Percentiles rank a stretch among this genome's conserved stretches.
phyloP scores from a whole-genome alignment of 768 basidiomycete genomes.

The Clitopilus hobsonii region DNA sequence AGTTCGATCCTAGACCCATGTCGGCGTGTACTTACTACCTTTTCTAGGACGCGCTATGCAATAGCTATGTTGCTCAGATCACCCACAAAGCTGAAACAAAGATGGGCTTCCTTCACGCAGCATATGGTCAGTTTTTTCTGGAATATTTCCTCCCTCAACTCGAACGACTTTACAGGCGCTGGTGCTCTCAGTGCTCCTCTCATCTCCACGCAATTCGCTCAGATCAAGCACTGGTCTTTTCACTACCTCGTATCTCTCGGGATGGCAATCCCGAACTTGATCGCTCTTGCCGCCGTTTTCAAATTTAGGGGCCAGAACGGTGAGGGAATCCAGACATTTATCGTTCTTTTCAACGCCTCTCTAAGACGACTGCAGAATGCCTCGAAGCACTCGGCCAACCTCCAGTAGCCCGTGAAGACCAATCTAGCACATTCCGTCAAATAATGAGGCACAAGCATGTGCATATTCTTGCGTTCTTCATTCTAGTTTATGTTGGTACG shows the following conservation, averaged over 20 bases:
- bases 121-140: conserved; percentile 43
- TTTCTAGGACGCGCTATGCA: conserved; percentile 58
- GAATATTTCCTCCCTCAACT: neutral
- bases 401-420: conserved; percentile 20
- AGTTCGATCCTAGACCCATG: neutral
- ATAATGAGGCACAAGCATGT: conserved; percentile 50
- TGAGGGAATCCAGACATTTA: too few relatives aligned
- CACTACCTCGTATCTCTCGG: conserved; percentile 53
- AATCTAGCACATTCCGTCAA: conserved; percentile 45
- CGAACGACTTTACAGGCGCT: conserved; percentile 23
- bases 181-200: conserved; percentile 53
- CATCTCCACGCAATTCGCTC: conserved; percentile 57
- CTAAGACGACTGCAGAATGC: conserved; percentile 34
- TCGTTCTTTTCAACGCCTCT: too few relatives aligned
- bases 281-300: neutral
- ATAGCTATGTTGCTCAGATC: conserved; percentile 57
- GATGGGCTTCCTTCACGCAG: conserved; percentile 62
- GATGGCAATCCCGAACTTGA: conserved; percentile 17
- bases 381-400: conserved; percentile 17
- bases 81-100: conserved; percentile 47
- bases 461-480: conserved; percentile 59
- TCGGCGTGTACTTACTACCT: neutral
- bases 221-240: conserved; percentile 45
- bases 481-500: conserved; percentile 64
- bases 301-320: neutral